Base-by-base conservation (phyloP, 2,329 filamentous ascomycete genomes). In the Colletotrichum sidae region DNA sequence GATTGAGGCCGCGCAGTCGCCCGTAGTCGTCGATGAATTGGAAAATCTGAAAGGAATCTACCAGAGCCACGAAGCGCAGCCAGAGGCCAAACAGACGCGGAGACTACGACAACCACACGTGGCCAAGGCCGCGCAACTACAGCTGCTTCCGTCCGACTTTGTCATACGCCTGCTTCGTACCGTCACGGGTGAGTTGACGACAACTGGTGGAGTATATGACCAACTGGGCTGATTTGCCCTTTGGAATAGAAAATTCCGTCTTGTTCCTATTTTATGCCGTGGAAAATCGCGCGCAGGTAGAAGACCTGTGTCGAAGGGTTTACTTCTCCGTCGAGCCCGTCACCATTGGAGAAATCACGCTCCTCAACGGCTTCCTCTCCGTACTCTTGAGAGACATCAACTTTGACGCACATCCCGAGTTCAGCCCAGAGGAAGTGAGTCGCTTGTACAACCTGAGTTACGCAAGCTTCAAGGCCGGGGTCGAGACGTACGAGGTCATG, bases 281-380 rank as follows among this genome's bases (percentile, higher is more conserved):
- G 25, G 60, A 69, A 6, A 59, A 63, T 41, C 42, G 64, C 13
- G 45, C 53, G 12, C 46, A 67, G 37, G 62, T 70, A 13, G 67
- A 70, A 39, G 55, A 57, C 8, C 47, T 70, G 2, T 68, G 60
- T 6, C 69, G 68, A 25, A 60, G 54, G 11, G 42, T 70, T 2
- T 70, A 70, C 39, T 70, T 70, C 55, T 68, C 69, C 2, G 58
- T 69, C 1, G 67, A 67, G 41, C 69, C 69, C 1, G 60, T 70
- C 33, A 59, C 67, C 1, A 42, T 54, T 5, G 69, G 69, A 9
- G 61, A 70, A 15, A 17, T 68, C 11, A 69, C 66, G 1, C 42
- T 69, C 1, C 61, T 70, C 8, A 60, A 70, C 15, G 69, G 68
- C 2, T 53, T 61, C 9, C 25, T 70, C 8, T 70, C 59, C n/a